These are phyloP conservation scores for Yamadazyma scolyti DNA, from an alignment of 805 yeast genomes.

Conservation along the genomic window DNA sequence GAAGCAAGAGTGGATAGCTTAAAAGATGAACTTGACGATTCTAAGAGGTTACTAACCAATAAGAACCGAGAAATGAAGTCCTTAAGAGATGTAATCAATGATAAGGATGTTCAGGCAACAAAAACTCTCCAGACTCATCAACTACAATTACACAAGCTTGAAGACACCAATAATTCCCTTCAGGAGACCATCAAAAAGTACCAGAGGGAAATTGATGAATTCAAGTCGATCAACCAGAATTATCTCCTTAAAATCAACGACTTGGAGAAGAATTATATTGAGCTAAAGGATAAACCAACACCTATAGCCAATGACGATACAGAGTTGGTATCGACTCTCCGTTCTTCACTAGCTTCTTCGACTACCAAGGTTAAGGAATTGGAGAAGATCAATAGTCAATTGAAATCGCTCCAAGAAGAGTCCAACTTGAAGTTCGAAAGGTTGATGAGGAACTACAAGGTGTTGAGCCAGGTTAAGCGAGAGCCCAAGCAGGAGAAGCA, in stretches of 20 bases:
- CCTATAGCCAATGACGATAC: conserved; percentile 3
- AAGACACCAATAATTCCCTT: no score
- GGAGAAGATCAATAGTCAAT: conserved; percentile 49
- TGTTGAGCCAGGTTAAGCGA: no score
- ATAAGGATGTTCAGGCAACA: conserved; percentile 66
- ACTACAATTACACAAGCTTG: no score
- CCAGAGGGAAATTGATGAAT: conserved; percentile 65
- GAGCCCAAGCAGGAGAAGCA: no score
- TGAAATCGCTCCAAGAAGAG: conserved; percentile 64
- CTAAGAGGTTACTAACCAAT: conserved; percentile 70
- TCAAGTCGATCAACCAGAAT: conserved; percentile 38
- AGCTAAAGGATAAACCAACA: conserved; percentile 17
- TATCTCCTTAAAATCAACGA: conserved; percentile 38
- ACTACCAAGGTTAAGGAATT: conserved; percentile 52
- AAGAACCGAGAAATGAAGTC: conserved; percentile 75
- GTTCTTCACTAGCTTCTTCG: conserved; percentile 49
- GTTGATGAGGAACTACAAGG: conserved; percentile 65
- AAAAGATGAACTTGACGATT: conserved; percentile 80
- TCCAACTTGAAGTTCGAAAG: conserved; percentile 64
- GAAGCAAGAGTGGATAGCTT: conserved; percentile 57
- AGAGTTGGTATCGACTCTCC: conserved; percentile 39
- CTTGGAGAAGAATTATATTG: conserved; percentile 28
- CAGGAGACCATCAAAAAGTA: conserved; percentile 39
- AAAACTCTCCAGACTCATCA: conserved; percentile 41
- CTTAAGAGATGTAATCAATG: conserved; percentile 64